phyloP scores from a whole-genome alignment of 73 alveolate species.

The Paramecium sexaurelia region DNA sequence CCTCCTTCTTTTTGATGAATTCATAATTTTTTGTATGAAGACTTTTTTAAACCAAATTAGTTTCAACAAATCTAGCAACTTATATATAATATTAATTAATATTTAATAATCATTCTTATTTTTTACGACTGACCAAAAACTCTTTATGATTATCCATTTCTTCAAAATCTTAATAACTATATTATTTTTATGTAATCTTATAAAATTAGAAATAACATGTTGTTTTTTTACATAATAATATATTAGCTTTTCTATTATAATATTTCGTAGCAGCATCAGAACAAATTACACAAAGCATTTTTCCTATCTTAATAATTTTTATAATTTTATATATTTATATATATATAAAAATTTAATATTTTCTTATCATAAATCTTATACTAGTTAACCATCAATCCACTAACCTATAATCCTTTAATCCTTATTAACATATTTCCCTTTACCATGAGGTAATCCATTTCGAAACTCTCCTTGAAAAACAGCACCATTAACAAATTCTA shows the following conservation, averaged over 20 bases:
- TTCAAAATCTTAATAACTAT: not conserved
- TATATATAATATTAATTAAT: too few relatives aligned
- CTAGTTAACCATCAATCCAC: not conserved
- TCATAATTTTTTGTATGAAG: not conserved
- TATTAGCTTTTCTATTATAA: too few relatives aligned
- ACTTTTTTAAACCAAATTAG: conserved; percentile 14
- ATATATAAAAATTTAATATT: not conserved
- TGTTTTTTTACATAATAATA: too few relatives aligned
- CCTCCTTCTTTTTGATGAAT: not conserved
- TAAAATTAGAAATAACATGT: not conserved
- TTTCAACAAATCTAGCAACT: conserved; percentile 41
- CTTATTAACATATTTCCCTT: not conserved
- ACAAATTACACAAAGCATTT: too few relatives aligned
- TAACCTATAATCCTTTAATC: not conserved
- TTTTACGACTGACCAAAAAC: not conserved
- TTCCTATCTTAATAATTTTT: too few relatives aligned
- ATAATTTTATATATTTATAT: too few relatives aligned
- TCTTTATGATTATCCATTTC: conserved; percentile 1
- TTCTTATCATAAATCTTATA: not conserved
- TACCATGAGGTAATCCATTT: not conserved
- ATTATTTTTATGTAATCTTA: not conserved
- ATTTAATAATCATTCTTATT: not conserved
- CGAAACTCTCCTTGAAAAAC: not conserved
- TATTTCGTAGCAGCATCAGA: too few relatives aligned
- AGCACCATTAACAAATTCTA: not conserved